Evolutionary conservation across 768 basidiomycete genomes (phyloP), one percentile per base, ranked within the genome.

Genomic region (Mycena crocata): DNA sequence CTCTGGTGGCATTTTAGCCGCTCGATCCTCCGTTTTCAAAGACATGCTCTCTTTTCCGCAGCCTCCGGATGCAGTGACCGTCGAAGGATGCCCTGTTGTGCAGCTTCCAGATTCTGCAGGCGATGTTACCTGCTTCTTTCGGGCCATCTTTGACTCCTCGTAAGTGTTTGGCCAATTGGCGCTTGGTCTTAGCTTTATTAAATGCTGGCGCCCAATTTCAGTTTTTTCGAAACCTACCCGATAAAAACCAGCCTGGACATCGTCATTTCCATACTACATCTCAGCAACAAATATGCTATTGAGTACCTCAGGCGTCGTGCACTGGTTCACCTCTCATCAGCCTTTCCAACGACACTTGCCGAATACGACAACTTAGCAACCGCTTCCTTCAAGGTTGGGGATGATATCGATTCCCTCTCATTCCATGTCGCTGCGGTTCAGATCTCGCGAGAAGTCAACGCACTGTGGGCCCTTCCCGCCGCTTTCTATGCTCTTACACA

Each of bases 51-150:
- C 69, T 2, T 37, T 74, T 30, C 68, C 71, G 5, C 64, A 71
- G 37, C 71, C 70, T 26, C 31, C 51, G 13, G 57, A 55, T 37
- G 51, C 58, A 14, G 65, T 62, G 57, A 15, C 61, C 2, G 70
- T 72, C 51, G 72, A 77, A 14, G 75, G 71, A n/a, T 73, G 71
- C 51, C 74, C 74, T 10, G 51, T 77, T 9, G 71, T 77, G 12
- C 64, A 62, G 17, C 57, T 76, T 23, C 66, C 64, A 1, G 76
- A 78, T 57, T 46, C 32, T 13, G 70, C 54, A 35, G 34, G 34
- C 1, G 68, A 69, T 19, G 54, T 64, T 2, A 65, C 55, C 12
- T 8, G 13, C 13, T 69, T 69, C 35, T 58, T 69, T 23, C 37
- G 23, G 5, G 68, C 68, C 7, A 51, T 69, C 6, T 65, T 57